phyloP scores from a whole-genome alignment of 163 green algal genomes.

The Prototheca stagnorum region DNA sequence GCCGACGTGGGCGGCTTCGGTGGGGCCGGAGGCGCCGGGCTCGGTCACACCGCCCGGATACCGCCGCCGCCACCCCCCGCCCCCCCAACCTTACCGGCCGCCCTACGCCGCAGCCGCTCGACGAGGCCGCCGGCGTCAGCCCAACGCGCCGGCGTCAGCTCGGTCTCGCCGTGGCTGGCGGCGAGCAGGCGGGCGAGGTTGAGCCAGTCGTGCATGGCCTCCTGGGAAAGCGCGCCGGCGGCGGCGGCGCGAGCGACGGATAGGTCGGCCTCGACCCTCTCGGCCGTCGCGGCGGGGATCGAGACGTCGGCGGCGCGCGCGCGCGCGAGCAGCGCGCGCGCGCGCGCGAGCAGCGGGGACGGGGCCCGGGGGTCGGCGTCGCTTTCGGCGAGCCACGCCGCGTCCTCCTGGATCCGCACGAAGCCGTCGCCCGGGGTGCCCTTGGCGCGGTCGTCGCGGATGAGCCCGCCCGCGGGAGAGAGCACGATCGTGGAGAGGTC shows the following conservation, averaged over 20 bases:
- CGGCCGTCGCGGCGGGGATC: not conserved
- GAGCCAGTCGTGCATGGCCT: not conserved
- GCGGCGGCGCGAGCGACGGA: not conserved
- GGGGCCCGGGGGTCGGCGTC: not conserved
- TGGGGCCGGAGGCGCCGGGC: not conserved
- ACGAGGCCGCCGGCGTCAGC: slow-evolving; percentile 14
- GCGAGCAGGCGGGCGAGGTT: slow-evolving; percentile 24
- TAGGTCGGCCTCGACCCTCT: not conserved
- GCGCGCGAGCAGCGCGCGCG: slow-evolving; percentile 17
- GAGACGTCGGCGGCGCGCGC: not conserved
- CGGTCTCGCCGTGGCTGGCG: slow-evolving; percentile 22
- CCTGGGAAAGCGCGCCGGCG: not conserved
- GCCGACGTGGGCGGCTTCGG: too few relatives aligned
- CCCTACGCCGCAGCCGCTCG: not conserved
- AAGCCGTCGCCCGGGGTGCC: slow-evolving; percentile 1
- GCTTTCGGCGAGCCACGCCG: too few relatives aligned
- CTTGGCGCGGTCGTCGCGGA: slow-evolving; percentile 7
- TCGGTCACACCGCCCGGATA: not conserved
- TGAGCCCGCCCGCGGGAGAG: slow-evolving; percentile 4
- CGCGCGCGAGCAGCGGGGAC: slow-evolving; percentile 7
- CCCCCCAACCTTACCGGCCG: not conserved
- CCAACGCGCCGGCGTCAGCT: slow-evolving; percentile 19
- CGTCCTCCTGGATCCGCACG: too few relatives aligned
- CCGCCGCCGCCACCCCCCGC: not conserved
- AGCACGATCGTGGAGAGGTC: slow-evolving; percentile 38